A percentile compares a stretch with the other conserved stretches of the same genome.
These are phyloP conservation scores for Phytophthora ohioensis DNA, from an alignment of 352 stramenopile genomes.

Conservation along the genomic window DNA sequence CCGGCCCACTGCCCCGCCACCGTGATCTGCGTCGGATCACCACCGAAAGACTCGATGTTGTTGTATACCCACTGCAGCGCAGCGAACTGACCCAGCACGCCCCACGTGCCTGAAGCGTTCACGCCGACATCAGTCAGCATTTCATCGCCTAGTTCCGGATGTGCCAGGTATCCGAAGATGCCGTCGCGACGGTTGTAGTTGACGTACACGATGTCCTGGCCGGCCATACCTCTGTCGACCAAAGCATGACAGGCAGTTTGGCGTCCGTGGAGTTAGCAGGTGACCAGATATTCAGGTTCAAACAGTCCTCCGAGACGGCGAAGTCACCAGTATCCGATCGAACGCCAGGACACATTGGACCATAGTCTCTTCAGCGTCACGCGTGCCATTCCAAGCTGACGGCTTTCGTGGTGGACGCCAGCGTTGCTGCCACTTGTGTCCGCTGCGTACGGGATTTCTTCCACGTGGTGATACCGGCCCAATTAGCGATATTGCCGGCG, in stretches of 20 bases:
- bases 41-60: neutral
- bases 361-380: neutral
- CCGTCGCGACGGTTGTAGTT: neutral
- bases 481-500: neutral
- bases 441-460: neutral
- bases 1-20: neutral
- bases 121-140: neutral
- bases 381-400: neutral
- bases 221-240: neutral
- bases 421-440: neutral
- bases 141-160: neutral
- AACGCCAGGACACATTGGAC: neutral
- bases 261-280: neutral
- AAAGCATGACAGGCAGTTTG: neutral
- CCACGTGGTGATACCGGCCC: neutral
- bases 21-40: neutral
- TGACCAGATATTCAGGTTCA: conserved; percentile 1
- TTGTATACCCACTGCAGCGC: neutral
- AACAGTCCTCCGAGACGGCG: neutral
- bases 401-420: neutral
- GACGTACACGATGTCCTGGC: neutral
- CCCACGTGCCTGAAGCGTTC: neutral
- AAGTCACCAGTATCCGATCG: neutral
- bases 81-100: neutral
- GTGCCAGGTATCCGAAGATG: neutral